These are phyloP conservation scores for Parietaria judaica DNA, from an alignment of 306 rosid species.

Conservation along the genomic window DNA sequence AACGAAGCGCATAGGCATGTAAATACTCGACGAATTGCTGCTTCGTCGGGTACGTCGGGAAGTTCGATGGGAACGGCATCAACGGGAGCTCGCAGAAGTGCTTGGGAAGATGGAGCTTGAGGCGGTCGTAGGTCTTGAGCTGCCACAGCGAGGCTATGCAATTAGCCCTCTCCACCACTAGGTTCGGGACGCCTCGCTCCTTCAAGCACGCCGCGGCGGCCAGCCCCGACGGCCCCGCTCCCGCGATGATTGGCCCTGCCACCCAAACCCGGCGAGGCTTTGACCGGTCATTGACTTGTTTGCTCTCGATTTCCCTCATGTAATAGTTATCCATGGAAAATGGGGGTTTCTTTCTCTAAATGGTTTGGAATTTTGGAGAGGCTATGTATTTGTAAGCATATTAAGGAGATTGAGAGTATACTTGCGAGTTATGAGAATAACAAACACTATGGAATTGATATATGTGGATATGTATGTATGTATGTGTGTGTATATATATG, in stretches of 20 bases:
- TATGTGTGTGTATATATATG: background rate
- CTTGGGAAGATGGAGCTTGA: conserved; percentile 89
- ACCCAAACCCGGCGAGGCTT: conserved; percentile 24
- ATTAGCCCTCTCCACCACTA: conserved; percentile 55
- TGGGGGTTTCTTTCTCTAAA: no score
- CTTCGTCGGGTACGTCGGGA: conserved; percentile 80
- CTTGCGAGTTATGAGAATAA: background rate
- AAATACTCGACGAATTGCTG: conserved; percentile 66
- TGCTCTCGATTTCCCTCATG: conserved; percentile 65
- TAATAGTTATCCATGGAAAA: conserved; percentile 44
- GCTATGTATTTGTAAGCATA: no score
- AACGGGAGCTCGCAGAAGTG: conserved; percentile 72
- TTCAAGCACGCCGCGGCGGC: conserved; percentile 87
- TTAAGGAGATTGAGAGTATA: background rate
- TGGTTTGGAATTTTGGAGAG: no score
- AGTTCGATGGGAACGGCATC: conserved; percentile 63
- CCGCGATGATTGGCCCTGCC: conserved; percentile 67
- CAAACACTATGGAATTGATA: background rate
- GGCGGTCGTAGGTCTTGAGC: conserved; percentile 74
- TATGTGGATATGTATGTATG: background rate
- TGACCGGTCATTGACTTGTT: conserved; percentile 48
- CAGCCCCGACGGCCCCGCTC: conserved; percentile 94
- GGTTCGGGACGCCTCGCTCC: conserved; percentile 54
- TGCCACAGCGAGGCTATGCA: conserved; percentile 94
- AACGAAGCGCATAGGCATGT: conserved; percentile 40